Conservation (phyloP, 352 stramenopile species). For the Stramenopiles sp. region DNA sequence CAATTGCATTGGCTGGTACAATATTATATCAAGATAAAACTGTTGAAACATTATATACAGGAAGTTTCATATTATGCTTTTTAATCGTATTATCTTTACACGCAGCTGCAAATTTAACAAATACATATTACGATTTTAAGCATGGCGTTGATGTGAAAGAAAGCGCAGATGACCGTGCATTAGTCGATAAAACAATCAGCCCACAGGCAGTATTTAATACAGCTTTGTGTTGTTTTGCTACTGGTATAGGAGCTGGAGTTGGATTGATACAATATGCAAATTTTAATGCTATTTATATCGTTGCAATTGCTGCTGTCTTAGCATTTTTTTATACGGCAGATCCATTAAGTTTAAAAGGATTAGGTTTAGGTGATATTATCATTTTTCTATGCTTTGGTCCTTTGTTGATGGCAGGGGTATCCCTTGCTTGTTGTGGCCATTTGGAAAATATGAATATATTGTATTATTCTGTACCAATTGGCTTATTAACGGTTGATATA, state of each 20-base stretch:
- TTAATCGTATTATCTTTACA: constrained; percentile 7
- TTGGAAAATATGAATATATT: not conserved
- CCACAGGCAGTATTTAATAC: not conserved
- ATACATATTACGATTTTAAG: constrained; percentile 10
- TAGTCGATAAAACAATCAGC: constrained; percentile 9
- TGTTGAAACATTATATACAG: not conserved
- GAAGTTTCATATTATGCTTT: constrained; percentile 2
- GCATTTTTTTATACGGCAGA: constrained; percentile 11
- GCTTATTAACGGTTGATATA: constrained; percentile 9
- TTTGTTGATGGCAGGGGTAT: constrained; percentile 9
- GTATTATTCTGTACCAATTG: not conserved
- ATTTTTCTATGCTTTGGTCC: constrained; percentile 13
- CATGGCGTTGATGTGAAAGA: not conserved
- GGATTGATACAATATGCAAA: not conserved
- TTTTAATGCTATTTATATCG: constrained; percentile 1
- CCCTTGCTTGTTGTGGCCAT: not conserved
- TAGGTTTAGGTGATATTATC: constrained; percentile 9
- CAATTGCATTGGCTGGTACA: not conserved
- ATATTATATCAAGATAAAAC: not conserved
- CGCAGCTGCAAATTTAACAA: constrained; percentile 10
- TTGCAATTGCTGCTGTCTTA: not conserved
- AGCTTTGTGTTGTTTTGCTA: not conserved
- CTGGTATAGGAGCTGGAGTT: not conserved
- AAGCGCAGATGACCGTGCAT: constrained; percentile 7
- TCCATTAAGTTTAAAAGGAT: constrained; percentile 10